Conservation (phyloP, 2,329 filamentous ascomycete species). For the Aspergillus persii region DNA sequence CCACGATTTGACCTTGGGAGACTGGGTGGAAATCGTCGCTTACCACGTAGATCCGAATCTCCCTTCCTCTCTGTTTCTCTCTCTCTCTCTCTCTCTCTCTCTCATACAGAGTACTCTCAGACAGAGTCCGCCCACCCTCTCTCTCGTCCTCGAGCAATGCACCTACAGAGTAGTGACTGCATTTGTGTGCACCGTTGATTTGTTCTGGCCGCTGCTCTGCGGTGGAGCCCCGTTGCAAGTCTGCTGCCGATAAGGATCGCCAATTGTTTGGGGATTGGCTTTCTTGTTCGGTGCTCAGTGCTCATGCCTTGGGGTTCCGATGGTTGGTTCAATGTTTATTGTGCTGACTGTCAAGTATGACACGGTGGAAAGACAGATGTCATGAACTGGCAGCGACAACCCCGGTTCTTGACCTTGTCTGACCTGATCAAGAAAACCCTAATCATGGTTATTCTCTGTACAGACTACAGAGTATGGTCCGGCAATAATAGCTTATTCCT, state of each 20-base stretch:
- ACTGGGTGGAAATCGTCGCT: not conserved
- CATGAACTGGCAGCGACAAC: too few relatives aligned
- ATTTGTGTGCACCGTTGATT: conserved; percentile 23
- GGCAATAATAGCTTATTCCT: not conserved
- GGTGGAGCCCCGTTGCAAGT: conserved; percentile 15
- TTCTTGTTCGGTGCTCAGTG: not conserved
- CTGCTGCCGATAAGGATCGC: conserved; percentile 13
- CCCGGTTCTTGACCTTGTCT: too few relatives aligned
- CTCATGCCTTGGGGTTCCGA: too few relatives aligned
- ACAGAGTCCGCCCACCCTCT: not conserved
- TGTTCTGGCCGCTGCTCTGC: conserved; percentile 14
- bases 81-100: not conserved
- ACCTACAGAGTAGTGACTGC: conserved; percentile 1
- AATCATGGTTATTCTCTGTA: not conserved
- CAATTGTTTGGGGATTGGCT: not conserved
- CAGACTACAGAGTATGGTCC: not conserved
- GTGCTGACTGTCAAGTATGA: too few relatives aligned
- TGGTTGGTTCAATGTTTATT: too few relatives aligned
- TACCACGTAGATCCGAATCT: not conserved
- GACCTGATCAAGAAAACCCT: not conserved
- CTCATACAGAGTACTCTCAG: too few relatives aligned
- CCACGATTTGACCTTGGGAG: not conserved
- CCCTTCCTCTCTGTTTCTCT: not conserved
- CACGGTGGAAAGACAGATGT: too few relatives aligned
- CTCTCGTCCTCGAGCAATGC: not conserved